phyloP scores from a whole-genome alignment of 1,139 yeast genomes.

The Trichomonascaceae sp. region DNA sequence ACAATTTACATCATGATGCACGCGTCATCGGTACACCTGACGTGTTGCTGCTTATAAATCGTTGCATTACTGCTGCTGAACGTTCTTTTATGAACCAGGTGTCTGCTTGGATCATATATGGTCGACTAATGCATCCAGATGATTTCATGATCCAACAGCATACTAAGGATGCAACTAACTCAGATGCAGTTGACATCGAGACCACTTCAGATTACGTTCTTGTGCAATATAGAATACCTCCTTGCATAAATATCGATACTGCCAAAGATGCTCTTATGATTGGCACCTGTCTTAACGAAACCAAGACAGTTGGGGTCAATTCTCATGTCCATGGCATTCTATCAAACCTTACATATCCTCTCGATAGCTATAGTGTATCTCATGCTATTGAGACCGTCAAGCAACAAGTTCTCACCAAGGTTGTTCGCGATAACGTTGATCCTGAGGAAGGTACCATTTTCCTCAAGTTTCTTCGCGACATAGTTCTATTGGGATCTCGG shows the following conservation, averaged over 20 bases:
- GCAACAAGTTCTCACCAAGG: conserved; percentile 17
- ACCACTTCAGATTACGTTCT: conserved; percentile 8
- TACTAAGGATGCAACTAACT: conserved; percentile 8
- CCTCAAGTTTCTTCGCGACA: conserved; percentile 17
- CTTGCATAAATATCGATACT: conserved; percentile 12
- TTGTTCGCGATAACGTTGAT: conserved; percentile 19
- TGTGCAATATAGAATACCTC: conserved; percentile 13
- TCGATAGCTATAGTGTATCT: conserved; percentile 15
- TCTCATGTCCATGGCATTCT: conserved; percentile 4
- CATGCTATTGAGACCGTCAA: conserved; percentile 15
- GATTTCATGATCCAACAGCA: conserved; percentile 15
- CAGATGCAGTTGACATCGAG: background rate
- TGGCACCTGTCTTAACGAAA: conserved; percentile 17
- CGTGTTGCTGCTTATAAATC: conserved; percentile 16
- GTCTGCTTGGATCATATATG: conserved; percentile 26
- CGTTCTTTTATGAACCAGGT: conserved; percentile 23
- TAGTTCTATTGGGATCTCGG: conserved; percentile 20
- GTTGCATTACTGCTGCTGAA: conserved; percentile 21
- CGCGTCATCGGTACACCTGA: conserved; percentile 20
- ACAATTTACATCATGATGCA: conserved; percentile 14
- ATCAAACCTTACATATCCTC: conserved; percentile 15
- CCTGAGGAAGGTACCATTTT: conserved; percentile 11
- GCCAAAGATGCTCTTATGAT: conserved; percentile 19
- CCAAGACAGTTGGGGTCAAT: background rate
- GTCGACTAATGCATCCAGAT: conserved; percentile 15